These are phyloP conservation scores for Diaporthe vexans DNA, from an alignment of 2,329 filamentous ascomycete genomes.

Conservation along the genomic window DNA sequence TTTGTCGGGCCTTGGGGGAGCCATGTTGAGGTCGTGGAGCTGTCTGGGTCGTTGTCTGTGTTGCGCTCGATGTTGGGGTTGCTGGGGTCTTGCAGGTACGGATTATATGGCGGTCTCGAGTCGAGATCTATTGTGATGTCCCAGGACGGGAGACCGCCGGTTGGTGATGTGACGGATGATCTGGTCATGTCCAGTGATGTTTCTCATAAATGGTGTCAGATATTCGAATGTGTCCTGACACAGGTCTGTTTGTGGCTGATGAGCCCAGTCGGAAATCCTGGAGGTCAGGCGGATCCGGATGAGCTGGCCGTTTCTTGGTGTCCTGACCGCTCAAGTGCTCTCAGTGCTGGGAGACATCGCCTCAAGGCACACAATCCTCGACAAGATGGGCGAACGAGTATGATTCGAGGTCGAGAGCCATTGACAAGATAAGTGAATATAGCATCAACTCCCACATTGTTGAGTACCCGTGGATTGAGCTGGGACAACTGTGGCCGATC, in stretches of 20 bases:
- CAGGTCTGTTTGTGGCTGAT: background rate
- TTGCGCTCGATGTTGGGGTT: background rate
- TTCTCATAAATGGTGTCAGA: background rate
- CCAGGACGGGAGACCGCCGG: constrained; percentile 3
- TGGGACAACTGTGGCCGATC: background rate
- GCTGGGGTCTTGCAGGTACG: constrained; percentile 8
- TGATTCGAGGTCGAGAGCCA: background rate
- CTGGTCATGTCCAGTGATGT: background rate
- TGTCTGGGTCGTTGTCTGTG: background rate
- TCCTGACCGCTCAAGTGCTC: constrained; percentile 6
- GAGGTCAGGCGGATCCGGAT: constrained; percentile 2
- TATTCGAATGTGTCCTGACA: background rate
- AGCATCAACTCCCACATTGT: background rate
- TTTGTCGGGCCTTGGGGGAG: constrained; percentile 49
- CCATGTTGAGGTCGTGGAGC: constrained; percentile 45
- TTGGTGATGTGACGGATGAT: background rate
- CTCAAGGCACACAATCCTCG: background rate
- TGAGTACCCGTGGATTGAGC: background rate
- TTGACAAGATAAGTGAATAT: background rate
- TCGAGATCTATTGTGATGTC: background rate
- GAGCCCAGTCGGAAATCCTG: background rate
- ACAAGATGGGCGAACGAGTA: background rate
- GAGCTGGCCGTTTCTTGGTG: background rate
- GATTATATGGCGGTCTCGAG: constrained; percentile 7
- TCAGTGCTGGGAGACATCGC: background rate